Conservation (phyloP, 1,139 yeast genomes). For the Taiozyma sp. region DNA sequence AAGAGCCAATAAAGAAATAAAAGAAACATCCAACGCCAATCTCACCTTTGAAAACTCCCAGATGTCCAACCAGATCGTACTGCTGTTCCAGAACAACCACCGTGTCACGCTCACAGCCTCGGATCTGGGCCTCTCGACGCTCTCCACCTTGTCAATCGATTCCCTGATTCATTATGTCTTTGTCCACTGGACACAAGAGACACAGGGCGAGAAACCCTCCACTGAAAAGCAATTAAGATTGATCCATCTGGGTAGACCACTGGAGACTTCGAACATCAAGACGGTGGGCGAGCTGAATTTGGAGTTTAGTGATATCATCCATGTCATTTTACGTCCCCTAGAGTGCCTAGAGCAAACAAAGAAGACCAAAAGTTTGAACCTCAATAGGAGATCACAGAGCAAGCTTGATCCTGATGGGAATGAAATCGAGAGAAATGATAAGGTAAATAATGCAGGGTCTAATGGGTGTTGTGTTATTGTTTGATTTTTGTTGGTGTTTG, state of each 20-base stretch:
- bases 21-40: too few relatives aligned
- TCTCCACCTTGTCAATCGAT: not conserved
- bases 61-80: not conserved
- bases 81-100: not conserved
- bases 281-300: slow-evolving; percentile 7
- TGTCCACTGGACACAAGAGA: not conserved
- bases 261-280: slow-evolving; percentile 2
- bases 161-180: not conserved
- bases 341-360: slow-evolving; percentile 2
- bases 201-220: not conserved
- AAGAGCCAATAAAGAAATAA: too few relatives aligned
- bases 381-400: slow-evolving; percentile 1
- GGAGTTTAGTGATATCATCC: slow-evolving; percentile 14
- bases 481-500: not conserved
- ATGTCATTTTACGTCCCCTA: slow-evolving; percentile 14
- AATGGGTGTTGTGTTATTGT: slow-evolving; percentile 13
- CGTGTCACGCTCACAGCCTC: not conserved
- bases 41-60: too few relatives aligned
- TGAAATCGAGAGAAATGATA: not conserved
- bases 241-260: slow-evolving; percentile 18
- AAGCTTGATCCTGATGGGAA: not conserved
- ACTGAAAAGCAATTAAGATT: slow-evolving; percentile 12
- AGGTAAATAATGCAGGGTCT: not conserved
- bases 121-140: not conserved
- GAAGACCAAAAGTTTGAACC: not conserved